Evolutionary conservation across 2,329 filamentous ascomycete genomes (phyloP).

Genomic region (Trichothecium roseum): DNA sequence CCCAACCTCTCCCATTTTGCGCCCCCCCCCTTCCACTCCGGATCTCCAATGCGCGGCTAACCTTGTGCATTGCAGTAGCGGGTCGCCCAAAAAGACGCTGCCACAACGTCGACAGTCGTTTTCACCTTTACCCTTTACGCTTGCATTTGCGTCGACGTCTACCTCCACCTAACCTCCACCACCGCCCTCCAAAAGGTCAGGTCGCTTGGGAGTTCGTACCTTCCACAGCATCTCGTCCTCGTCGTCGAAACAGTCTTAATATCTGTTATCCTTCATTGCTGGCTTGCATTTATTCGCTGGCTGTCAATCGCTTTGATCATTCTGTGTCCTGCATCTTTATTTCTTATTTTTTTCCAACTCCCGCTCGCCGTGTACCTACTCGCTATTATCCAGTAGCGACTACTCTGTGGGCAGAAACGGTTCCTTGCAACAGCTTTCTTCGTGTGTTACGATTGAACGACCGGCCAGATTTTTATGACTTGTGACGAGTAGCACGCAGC

Average conservation of each 20-base stretch:
- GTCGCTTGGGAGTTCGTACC: too few relatives aligned
- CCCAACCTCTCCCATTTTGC: slow-evolving; percentile 2
- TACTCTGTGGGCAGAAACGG: too few relatives aligned
- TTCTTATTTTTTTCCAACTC: too few relatives aligned
- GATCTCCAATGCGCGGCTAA: slow-evolving; percentile 18
- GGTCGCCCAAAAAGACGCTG: slow-evolving; percentile 5
- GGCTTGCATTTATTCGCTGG: too few relatives aligned
- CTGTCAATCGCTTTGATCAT: too few relatives aligned
- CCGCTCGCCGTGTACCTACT: too few relatives aligned
- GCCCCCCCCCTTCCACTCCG: slow-evolving; percentile 4
- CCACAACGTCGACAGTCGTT: slow-evolving; percentile 4
- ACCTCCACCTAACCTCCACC: too few relatives aligned
- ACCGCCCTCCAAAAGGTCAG: too few relatives aligned
- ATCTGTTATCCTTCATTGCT: too few relatives aligned
- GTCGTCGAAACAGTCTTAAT: too few relatives aligned
- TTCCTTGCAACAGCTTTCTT: background rate
- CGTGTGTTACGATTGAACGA: slow-evolving; percentile 14
- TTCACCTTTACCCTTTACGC: background rate
- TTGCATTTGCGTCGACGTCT: too few relatives aligned
- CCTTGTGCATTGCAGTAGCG: slow-evolving; percentile 21
- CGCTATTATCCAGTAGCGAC: background rate
- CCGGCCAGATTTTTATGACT: slow-evolving; percentile 15
- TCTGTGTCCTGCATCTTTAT: too few relatives aligned
- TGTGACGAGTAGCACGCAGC: slow-evolving; percentile 17
- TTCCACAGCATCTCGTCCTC: background rate